Evolutionary conservation across 495 filamentous ascomycete genomes (phyloP).

Genomic region (Aspergillus steynii): DNA sequence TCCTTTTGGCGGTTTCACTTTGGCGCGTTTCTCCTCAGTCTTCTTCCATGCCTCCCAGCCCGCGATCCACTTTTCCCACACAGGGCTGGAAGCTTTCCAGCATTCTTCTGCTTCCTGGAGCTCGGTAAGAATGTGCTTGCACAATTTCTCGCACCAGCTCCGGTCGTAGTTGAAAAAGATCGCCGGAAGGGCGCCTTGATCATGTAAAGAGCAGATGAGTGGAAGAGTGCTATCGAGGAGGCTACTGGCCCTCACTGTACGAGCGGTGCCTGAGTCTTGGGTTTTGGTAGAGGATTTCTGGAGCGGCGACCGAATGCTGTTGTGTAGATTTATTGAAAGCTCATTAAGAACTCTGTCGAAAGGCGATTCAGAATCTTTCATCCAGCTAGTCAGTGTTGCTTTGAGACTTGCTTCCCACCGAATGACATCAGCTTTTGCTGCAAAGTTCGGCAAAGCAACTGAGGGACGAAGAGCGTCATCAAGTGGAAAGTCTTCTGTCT

Average conservation of each 20-base stretch:
- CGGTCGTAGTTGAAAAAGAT: slow-evolving; percentile 79
- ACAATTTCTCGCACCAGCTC: slow-evolving; percentile 58
- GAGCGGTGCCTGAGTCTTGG: neutral
- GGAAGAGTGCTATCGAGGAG: slow-evolving; percentile 55
- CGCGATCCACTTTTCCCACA: slow-evolving; percentile 59
- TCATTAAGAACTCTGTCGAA: slow-evolving; percentile 57
- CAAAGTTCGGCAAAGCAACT: slow-evolving; percentile 33
- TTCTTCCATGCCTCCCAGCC: slow-evolving; percentile 55
- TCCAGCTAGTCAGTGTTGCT: slow-evolving; percentile 56
- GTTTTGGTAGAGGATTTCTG: slow-evolving; percentile 9
- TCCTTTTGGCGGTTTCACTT: slow-evolving; percentile 24
- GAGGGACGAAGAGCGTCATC: slow-evolving; percentile 47
- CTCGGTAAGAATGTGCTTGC: slow-evolving; percentile 43
- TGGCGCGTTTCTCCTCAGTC: slow-evolving; percentile 31
- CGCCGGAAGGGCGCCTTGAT: slow-evolving; percentile 65
- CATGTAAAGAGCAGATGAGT: slow-evolving; percentile 60
- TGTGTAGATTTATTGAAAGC: slow-evolving; percentile 17
- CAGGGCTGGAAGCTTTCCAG: slow-evolving; percentile 55
- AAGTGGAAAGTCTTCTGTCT: slow-evolving; percentile 48
- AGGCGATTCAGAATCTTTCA: slow-evolving; percentile 57
- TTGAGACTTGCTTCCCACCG: slow-evolving; percentile 67
- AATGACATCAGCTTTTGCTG: slow-evolving; percentile 64
- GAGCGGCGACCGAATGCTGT: neutral
- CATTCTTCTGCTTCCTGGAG: slow-evolving; percentile 51
- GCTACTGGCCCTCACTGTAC: neutral